Percentiles rank a stretch among this genome's conserved stretches.
phyloP scores from a whole-genome alignment of 139 green algal species.

The Nannochloris sp. region DNA sequence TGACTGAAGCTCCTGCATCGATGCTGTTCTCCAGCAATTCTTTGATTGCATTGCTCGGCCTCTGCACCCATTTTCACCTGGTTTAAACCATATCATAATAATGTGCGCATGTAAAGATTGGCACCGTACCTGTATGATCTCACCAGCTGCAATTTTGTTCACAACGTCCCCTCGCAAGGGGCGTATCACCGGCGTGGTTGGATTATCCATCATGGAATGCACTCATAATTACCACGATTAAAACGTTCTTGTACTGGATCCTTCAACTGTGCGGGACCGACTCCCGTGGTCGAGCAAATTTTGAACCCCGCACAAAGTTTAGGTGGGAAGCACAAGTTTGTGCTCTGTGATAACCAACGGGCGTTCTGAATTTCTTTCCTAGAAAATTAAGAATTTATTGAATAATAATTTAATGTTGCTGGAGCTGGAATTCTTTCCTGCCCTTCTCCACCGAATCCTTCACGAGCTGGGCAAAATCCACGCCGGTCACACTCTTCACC shows the following conservation, averaged over 20 bases:
- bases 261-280: too few species aligned
- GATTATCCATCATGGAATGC: neutral
- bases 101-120: neutral
- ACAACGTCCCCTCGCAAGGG: constrained; percentile 72
- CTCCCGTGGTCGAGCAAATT: too few species aligned
- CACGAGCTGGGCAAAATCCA: constrained; percentile 5
- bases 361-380: too few species aligned
- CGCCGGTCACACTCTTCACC: neutral
- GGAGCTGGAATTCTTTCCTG: neutral
- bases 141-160: constrained; percentile 90
- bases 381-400: too few species aligned
- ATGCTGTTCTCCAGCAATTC: constrained; percentile 97
- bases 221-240: too few species aligned
- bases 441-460: constrained; percentile 8
- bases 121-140: constrained; percentile 64
- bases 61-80: constrained; percentile 27
- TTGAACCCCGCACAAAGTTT: too few species aligned
- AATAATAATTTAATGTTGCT: neutral
- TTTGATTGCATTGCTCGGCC: constrained; percentile 83
- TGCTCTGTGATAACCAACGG: too few species aligned
- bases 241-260: too few species aligned
- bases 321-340: too few species aligned
- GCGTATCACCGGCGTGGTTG: constrained; percentile 7
- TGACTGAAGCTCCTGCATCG: constrained; percentile 59
- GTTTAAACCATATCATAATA: too few species aligned